Evolutionary conservation across 345 rosid genomes (phyloP).

Genomic region (Linum tenue): DNA sequence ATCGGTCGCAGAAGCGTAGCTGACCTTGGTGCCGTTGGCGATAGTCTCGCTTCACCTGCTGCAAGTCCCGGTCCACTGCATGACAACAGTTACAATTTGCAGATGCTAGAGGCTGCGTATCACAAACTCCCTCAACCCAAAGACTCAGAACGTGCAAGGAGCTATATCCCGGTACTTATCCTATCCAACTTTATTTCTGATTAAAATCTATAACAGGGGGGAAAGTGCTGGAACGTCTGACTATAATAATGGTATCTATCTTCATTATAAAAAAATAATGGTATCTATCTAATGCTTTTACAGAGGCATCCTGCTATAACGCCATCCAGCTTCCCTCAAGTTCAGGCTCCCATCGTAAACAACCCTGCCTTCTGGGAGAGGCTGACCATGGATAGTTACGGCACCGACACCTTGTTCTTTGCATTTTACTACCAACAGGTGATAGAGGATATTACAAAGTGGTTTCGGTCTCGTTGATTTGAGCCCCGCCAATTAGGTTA

Average conservation of each 20-base stretch:
- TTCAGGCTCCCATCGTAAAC: slow-evolving; percentile 74
- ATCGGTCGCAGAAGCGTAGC: slow-evolving; percentile 77
- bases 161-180: slow-evolving; percentile 60
- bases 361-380: slow-evolving; percentile 87
- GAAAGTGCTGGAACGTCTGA: neutral
- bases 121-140: slow-evolving; percentile 72
- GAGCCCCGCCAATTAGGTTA: neutral
- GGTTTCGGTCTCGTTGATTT: slow-evolving; percentile 1
- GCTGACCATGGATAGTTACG: slow-evolving; percentile 42
- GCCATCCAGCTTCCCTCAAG: slow-evolving; percentile 86
- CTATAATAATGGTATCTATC: neutral
- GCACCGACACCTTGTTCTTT: slow-evolving; percentile 82
- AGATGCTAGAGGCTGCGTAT: slow-evolving; percentile 88
- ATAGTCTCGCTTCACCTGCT: slow-evolving; percentile 44
- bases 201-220: neutral
- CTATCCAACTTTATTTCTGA: slow-evolving; percentile 8
- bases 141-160: slow-evolving; percentile 90
- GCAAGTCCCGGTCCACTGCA: slow-evolving; percentile 46
- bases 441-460: slow-evolving; percentile 2
- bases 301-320: slow-evolving; percentile 82
- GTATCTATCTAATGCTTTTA: slow-evolving; percentile 12
- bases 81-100: slow-evolving; percentile 63
- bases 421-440: slow-evolving; percentile 98
- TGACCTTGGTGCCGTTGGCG: slow-evolving; percentile 83
- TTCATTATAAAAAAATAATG: neutral